phyloP scores from a whole-genome alignment of 345 rosid species.

The Linum lewisii region DNA sequence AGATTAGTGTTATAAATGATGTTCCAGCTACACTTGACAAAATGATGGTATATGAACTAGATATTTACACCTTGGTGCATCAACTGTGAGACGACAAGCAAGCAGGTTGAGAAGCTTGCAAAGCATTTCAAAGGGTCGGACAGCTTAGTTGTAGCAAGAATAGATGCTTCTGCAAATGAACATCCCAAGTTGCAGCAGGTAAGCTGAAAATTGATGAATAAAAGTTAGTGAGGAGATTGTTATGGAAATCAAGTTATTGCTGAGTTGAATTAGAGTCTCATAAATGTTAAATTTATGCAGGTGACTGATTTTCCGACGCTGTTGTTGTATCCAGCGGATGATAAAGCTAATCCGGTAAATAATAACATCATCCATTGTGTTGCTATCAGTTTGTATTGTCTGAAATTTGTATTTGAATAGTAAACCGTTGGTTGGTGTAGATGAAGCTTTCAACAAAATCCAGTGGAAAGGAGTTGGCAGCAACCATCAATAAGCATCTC shows the following conservation, averaged over 20 bases:
- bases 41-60: conserved; percentile 22
- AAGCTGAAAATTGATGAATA: conserved; percentile 6
- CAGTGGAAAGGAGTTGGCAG: conserved; percentile 45
- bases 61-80: conserved; percentile 86
- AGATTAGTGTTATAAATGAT: not conserved
- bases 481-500: conserved; percentile 36
- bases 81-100: conserved; percentile 56
- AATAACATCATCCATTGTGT: not conserved
- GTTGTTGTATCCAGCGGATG: conserved; percentile 46
- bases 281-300: conserved; percentile 27
- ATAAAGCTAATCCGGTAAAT: conserved; percentile 59
- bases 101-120: conserved; percentile 71
- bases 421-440: conserved; percentile 23
- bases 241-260: too few relatives aligned
- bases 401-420: not conserved
- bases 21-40: not conserved
- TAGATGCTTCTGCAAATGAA: conserved; percentile 83
- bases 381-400: not conserved
- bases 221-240: too few relatives aligned
- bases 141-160: conserved; percentile 54
- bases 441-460: conserved; percentile 48
- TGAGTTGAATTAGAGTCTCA: not conserved
- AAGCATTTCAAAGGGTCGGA: conserved; percentile 75
- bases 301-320: conserved; percentile 58
- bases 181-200: conserved; percentile 72